These are phyloP conservation scores for Saprolegnia diclina DNA, from an alignment of 352 stramenopile species.

Conservation along the genomic window DNA sequence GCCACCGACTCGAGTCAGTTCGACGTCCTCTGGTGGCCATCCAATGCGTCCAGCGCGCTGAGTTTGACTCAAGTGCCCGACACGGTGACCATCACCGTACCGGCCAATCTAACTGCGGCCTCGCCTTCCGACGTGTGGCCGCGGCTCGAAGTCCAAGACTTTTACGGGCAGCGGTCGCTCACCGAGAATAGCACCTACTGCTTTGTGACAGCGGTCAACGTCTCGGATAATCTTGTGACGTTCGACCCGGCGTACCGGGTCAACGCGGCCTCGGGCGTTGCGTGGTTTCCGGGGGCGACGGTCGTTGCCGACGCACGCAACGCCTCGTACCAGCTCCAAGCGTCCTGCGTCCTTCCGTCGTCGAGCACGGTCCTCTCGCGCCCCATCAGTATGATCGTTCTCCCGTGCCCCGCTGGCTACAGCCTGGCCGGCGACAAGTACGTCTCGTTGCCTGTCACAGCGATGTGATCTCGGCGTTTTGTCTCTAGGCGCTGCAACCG, in stretches of 20 bases:
- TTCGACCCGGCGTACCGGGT: background rate
- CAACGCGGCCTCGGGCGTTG: background rate
- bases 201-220: background rate
- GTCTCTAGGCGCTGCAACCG: slow-evolving; percentile 16
- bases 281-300: background rate
- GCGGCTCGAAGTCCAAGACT: slow-evolving; percentile 14
- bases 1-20: slow-evolving; percentile 16
- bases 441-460: background rate
- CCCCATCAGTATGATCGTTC: background rate
- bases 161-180: slow-evolving; percentile 16
- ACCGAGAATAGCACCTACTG: slow-evolving; percentile 1
- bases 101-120: background rate
- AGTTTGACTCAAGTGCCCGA: background rate
- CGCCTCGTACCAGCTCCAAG: background rate
- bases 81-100: background rate
- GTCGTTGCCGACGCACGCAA: background rate
- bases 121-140: slow-evolving; percentile 10
- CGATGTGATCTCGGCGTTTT: background rate
- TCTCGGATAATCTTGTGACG: background rate
- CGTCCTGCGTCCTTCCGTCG: background rate
- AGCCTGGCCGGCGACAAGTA: slow-evolving; percentile 20
- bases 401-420: slow-evolving; percentile 9
- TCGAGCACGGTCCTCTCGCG: background rate
- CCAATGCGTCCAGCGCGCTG: background rate
- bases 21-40: slow-evolving; percentile 13